These are phyloP conservation scores for Trichomonas gallinae DNA, from an alignment of 208 protist species.

Conservation along the genomic window DNA sequence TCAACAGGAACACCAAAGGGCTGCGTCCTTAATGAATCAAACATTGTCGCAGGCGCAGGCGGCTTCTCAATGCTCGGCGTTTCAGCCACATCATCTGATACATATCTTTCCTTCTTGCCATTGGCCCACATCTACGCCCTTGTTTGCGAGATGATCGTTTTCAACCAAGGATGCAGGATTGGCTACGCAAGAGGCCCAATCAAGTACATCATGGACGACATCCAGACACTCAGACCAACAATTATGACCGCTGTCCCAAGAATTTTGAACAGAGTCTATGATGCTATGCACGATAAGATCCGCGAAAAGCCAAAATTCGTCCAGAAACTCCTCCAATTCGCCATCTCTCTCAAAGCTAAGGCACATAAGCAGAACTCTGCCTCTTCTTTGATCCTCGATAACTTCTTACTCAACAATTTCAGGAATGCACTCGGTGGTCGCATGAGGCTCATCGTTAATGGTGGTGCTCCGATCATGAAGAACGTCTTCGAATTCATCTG, in stretches of 20 bases:
- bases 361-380: not conserved
- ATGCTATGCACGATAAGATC: not conserved
- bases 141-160: not conserved
- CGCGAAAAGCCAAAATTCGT: not conserved
- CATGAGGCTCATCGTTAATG: not conserved
- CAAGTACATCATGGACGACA: not conserved
- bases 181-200: not conserved
- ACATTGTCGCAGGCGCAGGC: not conserved
- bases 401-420: not conserved
- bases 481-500: not conserved
- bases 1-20: constrained; percentile 27
- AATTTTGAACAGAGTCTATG: not conserved
- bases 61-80: not conserved
- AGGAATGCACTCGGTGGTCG: not conserved
- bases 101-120: constrained; percentile 27
- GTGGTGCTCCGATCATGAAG: not conserved
- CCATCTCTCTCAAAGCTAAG: not conserved
- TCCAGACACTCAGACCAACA: not conserved
- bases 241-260: not conserved
- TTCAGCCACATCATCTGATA: not conserved
- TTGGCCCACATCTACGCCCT: constrained; percentile 31
- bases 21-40: not conserved
- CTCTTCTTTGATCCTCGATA: not conserved
- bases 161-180: not conserved
- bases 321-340: not conserved